phyloP scores from a whole-genome alignment of 805 yeast genomes.

The Candida maesae region DNA sequence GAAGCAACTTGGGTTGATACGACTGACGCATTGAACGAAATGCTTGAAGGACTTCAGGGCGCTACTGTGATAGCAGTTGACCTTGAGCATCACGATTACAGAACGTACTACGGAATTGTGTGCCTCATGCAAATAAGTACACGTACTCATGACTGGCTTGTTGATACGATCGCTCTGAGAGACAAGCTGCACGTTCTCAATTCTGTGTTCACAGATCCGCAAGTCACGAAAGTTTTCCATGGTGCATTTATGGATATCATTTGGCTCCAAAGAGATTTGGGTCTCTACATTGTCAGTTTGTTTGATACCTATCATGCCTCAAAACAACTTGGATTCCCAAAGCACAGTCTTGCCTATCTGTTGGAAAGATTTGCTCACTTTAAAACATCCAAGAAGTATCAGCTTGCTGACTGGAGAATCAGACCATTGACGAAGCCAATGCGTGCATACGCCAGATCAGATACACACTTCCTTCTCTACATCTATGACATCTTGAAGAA shows the following conservation, averaged over 20 bases:
- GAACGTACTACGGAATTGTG: constrained; percentile 87
- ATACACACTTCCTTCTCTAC: constrained; percentile 85
- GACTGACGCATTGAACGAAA: constrained; percentile 42
- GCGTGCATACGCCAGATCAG: constrained; percentile 87
- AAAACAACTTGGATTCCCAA: constrained; percentile 70
- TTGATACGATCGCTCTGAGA: constrained; percentile 79
- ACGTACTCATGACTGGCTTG: constrained; percentile 74
- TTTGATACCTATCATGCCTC: constrained; percentile 95
- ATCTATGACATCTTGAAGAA: constrained; percentile 74
- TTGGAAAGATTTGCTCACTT: constrained; percentile 78
- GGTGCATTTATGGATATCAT: constrained; percentile 97
- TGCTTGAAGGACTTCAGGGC: constrained; percentile 50
- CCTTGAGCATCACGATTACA: constrained; percentile 91
- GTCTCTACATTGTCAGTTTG: constrained; percentile 80
- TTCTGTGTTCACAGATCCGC: constrained; percentile 74
- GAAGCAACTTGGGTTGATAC: constrained; percentile 72
- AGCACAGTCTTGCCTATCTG: constrained; percentile 78
- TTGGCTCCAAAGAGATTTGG: constrained; percentile 95
- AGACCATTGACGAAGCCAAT: constrained; percentile 78
- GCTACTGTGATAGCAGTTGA: constrained; percentile 81
- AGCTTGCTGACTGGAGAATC: constrained; percentile 93
- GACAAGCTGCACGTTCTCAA: constrained; percentile 68
- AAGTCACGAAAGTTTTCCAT: constrained; percentile 82
- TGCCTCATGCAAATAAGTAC: constrained; percentile 91
- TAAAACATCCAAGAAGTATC: constrained; percentile 90